phyloP scores from a whole-genome alignment of 2,329 filamentous ascomycete genomes.

The Botrytis squamosa region DNA sequence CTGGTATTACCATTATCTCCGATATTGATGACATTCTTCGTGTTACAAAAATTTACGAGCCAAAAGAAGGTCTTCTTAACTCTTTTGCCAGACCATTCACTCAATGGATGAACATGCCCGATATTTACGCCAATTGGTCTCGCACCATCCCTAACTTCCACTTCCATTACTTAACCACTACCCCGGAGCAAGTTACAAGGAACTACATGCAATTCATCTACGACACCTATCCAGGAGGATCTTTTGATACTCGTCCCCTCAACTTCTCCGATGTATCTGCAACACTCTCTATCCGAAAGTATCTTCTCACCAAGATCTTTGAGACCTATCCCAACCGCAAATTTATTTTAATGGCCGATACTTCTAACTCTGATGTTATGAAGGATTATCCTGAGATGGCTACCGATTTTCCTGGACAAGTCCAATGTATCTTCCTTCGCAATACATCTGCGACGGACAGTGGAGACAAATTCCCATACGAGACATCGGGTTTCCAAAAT shows the following conservation, averaged over 20 bases:
- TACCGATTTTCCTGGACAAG: constrained; percentile 65
- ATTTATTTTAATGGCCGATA: constrained; percentile 75
- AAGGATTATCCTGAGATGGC: constrained; percentile 60
- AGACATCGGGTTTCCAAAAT: constrained; percentile 68
- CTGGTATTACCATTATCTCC: constrained; percentile 69
- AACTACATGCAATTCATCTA: constrained; percentile 82
- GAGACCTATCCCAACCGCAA: constrained; percentile 72
- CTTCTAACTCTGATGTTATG: constrained; percentile 76
- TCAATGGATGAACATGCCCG: constrained; percentile 76
- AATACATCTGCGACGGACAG: constrained; percentile 70
- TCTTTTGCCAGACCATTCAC: constrained; percentile 70
- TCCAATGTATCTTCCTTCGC: constrained; percentile 74
- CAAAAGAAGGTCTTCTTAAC: constrained; percentile 72
- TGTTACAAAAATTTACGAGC: constrained; percentile 78
- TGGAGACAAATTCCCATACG: constrained; percentile 69
- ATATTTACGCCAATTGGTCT: constrained; percentile 75
- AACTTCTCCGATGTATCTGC: constrained; percentile 77
- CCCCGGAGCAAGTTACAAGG: constrained; percentile 72
- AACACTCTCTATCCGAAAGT: constrained; percentile 68
- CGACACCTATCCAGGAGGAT: constrained; percentile 72
- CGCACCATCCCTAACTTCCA: constrained; percentile 64
- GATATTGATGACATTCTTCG: constrained; percentile 80
- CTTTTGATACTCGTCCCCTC: constrained; percentile 67
- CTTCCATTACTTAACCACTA: constrained; percentile 81
- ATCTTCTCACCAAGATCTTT: constrained; percentile 69